Conservation (phyloP, 495 filamentous ascomycete genomes). For the Penicillium lividum region DNA sequence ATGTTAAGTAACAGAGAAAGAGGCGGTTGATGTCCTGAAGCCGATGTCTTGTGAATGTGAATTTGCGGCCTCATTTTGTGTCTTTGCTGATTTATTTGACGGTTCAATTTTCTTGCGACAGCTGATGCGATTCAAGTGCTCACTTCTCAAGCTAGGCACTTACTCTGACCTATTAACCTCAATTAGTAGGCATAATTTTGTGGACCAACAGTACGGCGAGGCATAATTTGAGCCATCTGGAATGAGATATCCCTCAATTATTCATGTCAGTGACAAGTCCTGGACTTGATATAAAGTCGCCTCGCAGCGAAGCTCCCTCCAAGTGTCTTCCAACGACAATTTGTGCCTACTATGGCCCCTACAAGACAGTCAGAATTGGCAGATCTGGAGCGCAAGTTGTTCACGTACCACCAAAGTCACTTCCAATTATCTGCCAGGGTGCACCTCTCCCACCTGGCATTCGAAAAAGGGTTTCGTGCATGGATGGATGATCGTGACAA, state of each 20-base stretch:
- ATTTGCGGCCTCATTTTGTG: neutral
- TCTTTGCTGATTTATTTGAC: neutral
- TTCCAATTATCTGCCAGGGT: conserved; percentile 7
- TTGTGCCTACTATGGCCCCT: neutral
- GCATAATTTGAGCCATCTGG: neutral
- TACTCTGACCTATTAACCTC: neutral
- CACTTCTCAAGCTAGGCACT: neutral
- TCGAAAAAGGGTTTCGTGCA: conserved; percentile 1
- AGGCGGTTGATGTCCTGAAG: neutral
- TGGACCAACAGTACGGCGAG: neutral
- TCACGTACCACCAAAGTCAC: neutral
- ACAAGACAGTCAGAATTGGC: neutral
- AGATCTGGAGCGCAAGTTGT: conserved; percentile 1
- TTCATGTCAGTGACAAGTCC: neutral
- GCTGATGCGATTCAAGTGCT: neutral
- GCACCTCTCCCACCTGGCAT: conserved; percentile 1
- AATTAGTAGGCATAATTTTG: neutral
- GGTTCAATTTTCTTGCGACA: neutral
- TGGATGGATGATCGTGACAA: conserved; percentile 3
- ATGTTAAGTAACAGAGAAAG: neutral
- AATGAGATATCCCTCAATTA: neutral
- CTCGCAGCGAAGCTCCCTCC: neutral
- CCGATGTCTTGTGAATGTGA: neutral
- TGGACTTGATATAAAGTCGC: neutral
- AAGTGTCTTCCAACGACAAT: conserved; percentile 1